Evolutionary conservation across 306 rosid species (phyloP).

Genomic region (Dryas octopetala): DNA sequence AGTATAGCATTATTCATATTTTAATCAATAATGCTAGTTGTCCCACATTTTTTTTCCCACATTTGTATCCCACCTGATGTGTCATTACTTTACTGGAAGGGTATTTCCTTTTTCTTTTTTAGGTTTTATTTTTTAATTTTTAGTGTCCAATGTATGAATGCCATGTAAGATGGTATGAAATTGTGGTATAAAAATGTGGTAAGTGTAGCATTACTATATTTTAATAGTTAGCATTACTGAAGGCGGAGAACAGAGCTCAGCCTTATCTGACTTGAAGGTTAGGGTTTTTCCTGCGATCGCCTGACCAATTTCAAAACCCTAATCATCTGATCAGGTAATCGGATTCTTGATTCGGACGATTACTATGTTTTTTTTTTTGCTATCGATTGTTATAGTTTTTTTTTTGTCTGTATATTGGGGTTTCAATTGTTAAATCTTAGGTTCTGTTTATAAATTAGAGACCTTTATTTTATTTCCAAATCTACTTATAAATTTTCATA

Average conservation of each 20-base stretch:
- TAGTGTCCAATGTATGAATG: too few species aligned
- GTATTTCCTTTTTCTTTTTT: too few species aligned
- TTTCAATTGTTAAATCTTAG: neutral
- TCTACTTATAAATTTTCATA: neutral
- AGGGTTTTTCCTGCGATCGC: conserved; percentile 32
- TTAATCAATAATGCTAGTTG: too few species aligned
- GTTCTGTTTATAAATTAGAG: neutral
- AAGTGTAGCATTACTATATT: too few species aligned
- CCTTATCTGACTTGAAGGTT: conserved; percentile 34
- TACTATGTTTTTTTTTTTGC: neutral
- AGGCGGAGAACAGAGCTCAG: conserved; percentile 22
- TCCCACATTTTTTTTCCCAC: too few species aligned
- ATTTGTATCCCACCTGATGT: too few species aligned
- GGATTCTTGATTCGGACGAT: neutral
- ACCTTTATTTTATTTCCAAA: neutral
- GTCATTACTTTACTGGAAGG: too few species aligned
- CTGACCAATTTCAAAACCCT: conserved; percentile 31
- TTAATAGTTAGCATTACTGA: too few species aligned
- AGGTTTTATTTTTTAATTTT: too few species aligned
- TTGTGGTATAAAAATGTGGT: too few species aligned
- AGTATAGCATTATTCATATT: too few species aligned
- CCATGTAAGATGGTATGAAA: too few species aligned
- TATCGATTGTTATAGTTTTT: neutral
- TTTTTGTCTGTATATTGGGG: conserved; percentile 4
- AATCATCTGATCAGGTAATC: conserved; percentile 53